Base-by-base conservation (phyloP, 306 rosid genomes). In the Crataegus laevigata region DNA sequence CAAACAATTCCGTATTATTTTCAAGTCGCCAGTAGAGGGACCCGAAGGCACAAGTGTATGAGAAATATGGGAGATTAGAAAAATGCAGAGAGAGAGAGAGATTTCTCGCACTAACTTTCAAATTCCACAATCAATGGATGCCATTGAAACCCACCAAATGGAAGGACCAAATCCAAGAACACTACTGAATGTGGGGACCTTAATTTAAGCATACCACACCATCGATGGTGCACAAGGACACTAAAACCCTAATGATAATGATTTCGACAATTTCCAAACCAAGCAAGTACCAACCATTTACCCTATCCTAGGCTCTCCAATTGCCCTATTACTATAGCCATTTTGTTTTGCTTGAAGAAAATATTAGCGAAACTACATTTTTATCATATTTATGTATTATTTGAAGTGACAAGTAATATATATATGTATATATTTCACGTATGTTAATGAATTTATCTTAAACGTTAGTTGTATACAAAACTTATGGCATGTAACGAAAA, bases 141-240 rank as follows among this genome's bases (percentile, higher is more conserved):
- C 76, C 81, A 75, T 62, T 22, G 19, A 71, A 83, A 81, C 21
- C 73, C 74, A 58, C 80, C 72, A 86, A 76, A 77, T 83, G 87
- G 85, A 79, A 70, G 85, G 87, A 78, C 75, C 65, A 81, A 71
- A 82, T 42, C 32, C n/a, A 36, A 71, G 59, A 71, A 66, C 45
- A 58, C 55, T 19, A 59, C 36, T 59, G 54, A 50, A 34, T 1
- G 77, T 73, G 77, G 83, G 82, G 80, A 69, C 52, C 42, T 36
- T 17, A 73, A 61, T 42, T 73, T 28, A 18, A 73, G 62, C 66
- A 58, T 15, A 22, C 79, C 89, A 86, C 89, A 86, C 89, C 81
- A 61, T 86, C 79, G 10, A 75, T 68, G 87, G 87, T 80, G 77
- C 65, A 54, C 1, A 47, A 50, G 29, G 32, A 4, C 28, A 24